phyloP scores from a whole-genome alignment of 495 filamentous ascomycete species.

The Hyaloscypha variabilis region DNA sequence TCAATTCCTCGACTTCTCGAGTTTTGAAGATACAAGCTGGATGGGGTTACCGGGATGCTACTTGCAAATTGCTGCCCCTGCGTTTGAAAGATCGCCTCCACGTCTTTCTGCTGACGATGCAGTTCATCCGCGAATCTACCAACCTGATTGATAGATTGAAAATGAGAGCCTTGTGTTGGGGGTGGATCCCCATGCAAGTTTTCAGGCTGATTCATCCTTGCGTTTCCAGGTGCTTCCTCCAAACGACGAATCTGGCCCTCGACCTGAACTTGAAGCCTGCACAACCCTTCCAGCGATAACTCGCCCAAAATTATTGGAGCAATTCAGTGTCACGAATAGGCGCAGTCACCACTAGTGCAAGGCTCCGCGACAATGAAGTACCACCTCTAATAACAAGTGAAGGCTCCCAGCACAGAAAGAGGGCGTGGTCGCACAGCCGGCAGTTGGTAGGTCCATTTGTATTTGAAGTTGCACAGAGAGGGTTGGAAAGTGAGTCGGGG shows the following conservation, averaged over 20 bases:
- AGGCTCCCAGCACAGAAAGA: neutral
- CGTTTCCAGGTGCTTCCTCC: neutral
- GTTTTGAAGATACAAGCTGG: neutral
- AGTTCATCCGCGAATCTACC: neutral
- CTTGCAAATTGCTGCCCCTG: neutral
- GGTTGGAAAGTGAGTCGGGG: neutral
- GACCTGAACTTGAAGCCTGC: neutral
- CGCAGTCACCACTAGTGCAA: neutral
- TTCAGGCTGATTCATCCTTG: neutral
- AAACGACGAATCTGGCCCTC: neutral
- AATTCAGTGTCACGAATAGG: neutral
- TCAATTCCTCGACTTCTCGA: neutral
- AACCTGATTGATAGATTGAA: neutral
- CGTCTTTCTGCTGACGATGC: neutral
- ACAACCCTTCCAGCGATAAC: neutral
- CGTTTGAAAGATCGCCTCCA: neutral
- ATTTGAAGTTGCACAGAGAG: slow-evolving; percentile 1
- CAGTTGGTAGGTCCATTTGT: neutral
- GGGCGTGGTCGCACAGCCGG: neutral
- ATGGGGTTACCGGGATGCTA: neutral
- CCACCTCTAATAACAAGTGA: neutral
- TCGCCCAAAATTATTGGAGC: neutral
- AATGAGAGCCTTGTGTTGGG: neutral
- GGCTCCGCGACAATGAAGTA: neutral
- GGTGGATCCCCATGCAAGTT: neutral